Conservation (phyloP, 768 basidiomycete species). For the Hysterangium stoloniferum region DNA sequence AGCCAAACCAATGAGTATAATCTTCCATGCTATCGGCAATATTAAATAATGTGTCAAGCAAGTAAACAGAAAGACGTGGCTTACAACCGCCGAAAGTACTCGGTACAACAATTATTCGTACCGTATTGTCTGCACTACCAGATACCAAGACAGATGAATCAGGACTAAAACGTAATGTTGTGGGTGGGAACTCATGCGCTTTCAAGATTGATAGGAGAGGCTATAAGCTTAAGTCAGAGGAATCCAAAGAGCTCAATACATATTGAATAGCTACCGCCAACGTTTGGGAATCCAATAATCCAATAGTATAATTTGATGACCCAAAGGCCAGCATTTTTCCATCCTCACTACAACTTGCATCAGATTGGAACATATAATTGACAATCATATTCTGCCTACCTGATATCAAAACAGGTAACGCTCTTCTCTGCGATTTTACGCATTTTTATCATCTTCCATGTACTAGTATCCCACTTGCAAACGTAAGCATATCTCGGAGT, state of each 20-base stretch:
- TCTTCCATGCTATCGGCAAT: slow-evolving; percentile 21
- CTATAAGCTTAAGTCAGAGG: slow-evolving; percentile 34
- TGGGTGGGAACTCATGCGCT: slow-evolving; percentile 92
- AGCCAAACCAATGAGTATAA: slow-evolving; percentile 22
- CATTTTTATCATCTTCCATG: slow-evolving; percentile 58
- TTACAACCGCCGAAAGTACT: slow-evolving; percentile 38
- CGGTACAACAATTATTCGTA: slow-evolving; percentile 75
- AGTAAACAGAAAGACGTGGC: slow-evolving; percentile 2
- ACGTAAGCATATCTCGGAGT: slow-evolving; percentile 54
- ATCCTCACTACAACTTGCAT: slow-evolving; percentile 46
- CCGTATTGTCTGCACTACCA: slow-evolving; percentile 84
- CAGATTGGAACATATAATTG: background rate
- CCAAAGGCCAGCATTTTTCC: slow-evolving; percentile 82
- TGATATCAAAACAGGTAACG: slow-evolving; percentile 82
- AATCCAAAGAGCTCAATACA: background rate
- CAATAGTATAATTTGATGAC: slow-evolving; percentile 78
- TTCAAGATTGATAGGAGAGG: slow-evolving; percentile 82
- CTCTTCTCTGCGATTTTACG: slow-evolving; percentile 74
- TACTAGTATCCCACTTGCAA: slow-evolving; percentile 63
- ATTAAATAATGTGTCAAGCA: background rate
- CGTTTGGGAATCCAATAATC: slow-evolving; percentile 72
- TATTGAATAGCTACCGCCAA: slow-evolving; percentile 52
- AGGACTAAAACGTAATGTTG: slow-evolving; percentile 83
- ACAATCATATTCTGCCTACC: slow-evolving; percentile 42
- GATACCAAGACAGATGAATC: slow-evolving; percentile 73